phyloP scores from a whole-genome alignment of 2,329 filamentous ascomycete genomes.

The Arachnopeziza araneosa region DNA sequence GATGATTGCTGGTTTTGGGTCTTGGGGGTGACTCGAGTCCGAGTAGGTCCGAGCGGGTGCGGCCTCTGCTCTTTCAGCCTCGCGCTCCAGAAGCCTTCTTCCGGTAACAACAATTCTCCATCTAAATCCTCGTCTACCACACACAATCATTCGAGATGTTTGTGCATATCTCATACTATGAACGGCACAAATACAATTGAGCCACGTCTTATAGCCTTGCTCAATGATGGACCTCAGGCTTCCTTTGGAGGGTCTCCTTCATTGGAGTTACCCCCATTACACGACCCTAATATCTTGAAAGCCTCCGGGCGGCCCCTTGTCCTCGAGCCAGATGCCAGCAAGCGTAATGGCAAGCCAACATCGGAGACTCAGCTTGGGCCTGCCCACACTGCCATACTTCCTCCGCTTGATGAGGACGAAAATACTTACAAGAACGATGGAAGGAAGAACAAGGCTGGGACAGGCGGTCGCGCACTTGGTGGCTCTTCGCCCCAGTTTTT shows the following conservation, averaged over 20 bases:
- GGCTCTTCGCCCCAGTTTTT: conserved; percentile 30
- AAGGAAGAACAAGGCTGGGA: conserved; percentile 13
- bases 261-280: conserved; percentile 50
- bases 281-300: conserved; percentile 41
- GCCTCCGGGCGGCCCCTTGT: conserved; percentile 40
- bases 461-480: conserved; percentile 17
- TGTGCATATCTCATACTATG: conserved; percentile 15
- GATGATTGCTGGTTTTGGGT: not conserved
- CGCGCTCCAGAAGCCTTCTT: not conserved
- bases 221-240: conserved; percentile 49
- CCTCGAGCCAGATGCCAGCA: conserved; percentile 44
- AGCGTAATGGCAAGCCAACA: conserved; percentile 18
- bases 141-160: not conserved
- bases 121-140: not conserved
- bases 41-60: not conserved
- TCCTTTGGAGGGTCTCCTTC: conserved; percentile 30
- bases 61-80: not conserved
- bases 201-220: conserved; percentile 59
- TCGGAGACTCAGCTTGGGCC: conserved; percentile 7
- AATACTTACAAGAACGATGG: conserved; percentile 9
- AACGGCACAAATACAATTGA: conserved; percentile 47
- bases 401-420: conserved; percentile 29
- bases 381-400: conserved; percentile 15
- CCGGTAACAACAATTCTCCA: not conserved
- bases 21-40: too few species aligned